These are phyloP conservation scores for Mycena chlorophos DNA, from an alignment of 768 basidiomycete genomes.

Conservation along the genomic window DNA sequence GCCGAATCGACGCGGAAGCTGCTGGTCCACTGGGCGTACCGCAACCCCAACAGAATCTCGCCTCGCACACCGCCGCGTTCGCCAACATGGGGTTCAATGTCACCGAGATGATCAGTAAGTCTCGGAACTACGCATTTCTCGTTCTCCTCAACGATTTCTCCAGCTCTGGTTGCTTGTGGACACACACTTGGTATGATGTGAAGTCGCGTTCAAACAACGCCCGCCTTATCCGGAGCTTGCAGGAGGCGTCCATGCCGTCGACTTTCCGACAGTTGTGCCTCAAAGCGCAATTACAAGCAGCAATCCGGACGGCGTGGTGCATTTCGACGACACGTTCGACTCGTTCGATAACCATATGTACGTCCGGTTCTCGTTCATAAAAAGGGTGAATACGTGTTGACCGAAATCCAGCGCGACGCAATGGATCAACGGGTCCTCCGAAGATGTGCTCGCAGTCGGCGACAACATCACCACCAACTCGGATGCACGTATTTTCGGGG, in stretches of 20 bases:
- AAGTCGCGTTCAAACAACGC: background rate
- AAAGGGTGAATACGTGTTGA: conserved; percentile 1
- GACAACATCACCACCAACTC: conserved; percentile 17
- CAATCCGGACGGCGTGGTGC: conserved; percentile 5
- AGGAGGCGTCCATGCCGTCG: conserved; percentile 10
- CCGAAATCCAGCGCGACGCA: conserved; percentile 5
- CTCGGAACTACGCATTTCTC: background rate
- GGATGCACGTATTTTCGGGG: conserved; percentile 11
- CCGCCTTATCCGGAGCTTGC: background rate
- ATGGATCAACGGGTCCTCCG: conserved; percentile 7
- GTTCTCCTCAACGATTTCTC: background rate
- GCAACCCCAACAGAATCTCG: conserved; percentile 7
- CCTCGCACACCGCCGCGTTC: conserved; percentile 5
- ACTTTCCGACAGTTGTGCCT: conserved; percentile 8
- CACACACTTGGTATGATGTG: background rate
- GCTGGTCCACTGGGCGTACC: conserved; percentile 4
- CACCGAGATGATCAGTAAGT: conserved; percentile 16
- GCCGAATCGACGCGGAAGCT: conserved; percentile 9
- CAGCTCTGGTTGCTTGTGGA: conserved; percentile 12
- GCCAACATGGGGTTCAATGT: conserved; percentile 12
- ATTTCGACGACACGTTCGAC: conserved; percentile 13
- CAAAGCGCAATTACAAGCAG: background rate
- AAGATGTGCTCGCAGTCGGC: conserved; percentile 9
- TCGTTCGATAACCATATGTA: conserved; percentile 13
- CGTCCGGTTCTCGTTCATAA: background rate